Evolutionary conservation across 2,329 filamentous ascomycete species (phyloP).

Genomic region (Hypoxylon sp.): DNA sequence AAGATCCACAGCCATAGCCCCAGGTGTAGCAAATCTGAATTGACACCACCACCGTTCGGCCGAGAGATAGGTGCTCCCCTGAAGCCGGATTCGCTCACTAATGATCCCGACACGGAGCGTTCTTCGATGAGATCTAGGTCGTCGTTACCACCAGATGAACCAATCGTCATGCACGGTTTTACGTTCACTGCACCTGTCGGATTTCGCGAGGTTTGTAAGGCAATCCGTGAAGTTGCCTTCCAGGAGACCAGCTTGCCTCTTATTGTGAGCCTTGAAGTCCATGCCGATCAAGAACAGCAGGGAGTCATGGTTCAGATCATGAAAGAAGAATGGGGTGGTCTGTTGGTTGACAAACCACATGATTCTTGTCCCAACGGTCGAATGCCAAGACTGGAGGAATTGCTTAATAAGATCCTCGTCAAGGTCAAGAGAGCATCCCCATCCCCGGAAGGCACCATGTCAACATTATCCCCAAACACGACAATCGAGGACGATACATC

Average conservation of each 20-base stretch:
- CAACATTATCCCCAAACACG: constrained; percentile 50
- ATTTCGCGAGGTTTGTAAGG: constrained; percentile 87
- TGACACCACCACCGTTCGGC: constrained; percentile 37
- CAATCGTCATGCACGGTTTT: constrained; percentile 84
- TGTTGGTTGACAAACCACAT: constrained; percentile 73
- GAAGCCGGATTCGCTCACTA: constrained; percentile 29
- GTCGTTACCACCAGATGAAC: constrained; percentile 68
- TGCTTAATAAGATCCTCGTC: constrained; percentile 84
- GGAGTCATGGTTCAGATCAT: constrained; percentile 95
- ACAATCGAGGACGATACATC: constrained; percentile 56
- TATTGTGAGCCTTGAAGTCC: constrained; percentile 93
- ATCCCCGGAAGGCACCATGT: constrained; percentile 52
- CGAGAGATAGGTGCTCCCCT: constrained; percentile 31
- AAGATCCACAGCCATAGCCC: constrained; percentile 49
- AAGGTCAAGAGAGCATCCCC: constrained; percentile 75
- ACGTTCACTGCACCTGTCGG: constrained; percentile 88
- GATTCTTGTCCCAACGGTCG: constrained; percentile 64
- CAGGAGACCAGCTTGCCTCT: constrained; percentile 80
- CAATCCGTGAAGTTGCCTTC: constrained; percentile 84
- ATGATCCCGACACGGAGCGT: constrained; percentile 36
- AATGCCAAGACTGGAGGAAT: constrained; percentile 77
- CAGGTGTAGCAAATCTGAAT: constrained; percentile 46
- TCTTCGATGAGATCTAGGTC: constrained; percentile 44
- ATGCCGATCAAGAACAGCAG: constrained; percentile 85
- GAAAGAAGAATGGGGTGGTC: constrained; percentile 83